phyloP scores from a whole-genome alignment of 2,329 filamentous ascomycete species.

The Ophiostoma triangulosporum region DNA sequence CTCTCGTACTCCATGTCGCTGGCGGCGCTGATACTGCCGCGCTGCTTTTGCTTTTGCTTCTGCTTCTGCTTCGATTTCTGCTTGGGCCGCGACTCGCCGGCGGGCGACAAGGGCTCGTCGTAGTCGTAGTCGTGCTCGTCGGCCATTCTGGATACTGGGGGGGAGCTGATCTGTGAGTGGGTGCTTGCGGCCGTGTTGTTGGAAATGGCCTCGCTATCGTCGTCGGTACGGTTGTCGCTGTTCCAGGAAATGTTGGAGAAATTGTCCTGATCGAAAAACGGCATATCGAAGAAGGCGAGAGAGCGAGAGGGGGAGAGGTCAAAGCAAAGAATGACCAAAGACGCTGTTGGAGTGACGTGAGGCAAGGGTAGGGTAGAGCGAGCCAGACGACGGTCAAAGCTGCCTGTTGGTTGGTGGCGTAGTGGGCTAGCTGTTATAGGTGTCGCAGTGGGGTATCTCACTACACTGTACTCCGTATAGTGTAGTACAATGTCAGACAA shows the following conservation, averaged over 20 bases:
- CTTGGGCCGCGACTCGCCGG: slow-evolving; percentile 1
- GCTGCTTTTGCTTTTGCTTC: slow-evolving; percentile 24
- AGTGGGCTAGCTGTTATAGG: slow-evolving; percentile 5
- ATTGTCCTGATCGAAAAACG: slow-evolving; percentile 48
- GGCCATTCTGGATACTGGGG: slow-evolving; percentile 5
- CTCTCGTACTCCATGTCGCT: slow-evolving; percentile 37
- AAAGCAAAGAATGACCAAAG: not conserved
- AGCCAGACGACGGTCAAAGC: not conserved
- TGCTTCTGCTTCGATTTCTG: slow-evolving; percentile 18
- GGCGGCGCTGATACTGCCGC: slow-evolving; percentile 34
- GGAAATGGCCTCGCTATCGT: slow-evolving; percentile 22
- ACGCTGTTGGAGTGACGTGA: slow-evolving; percentile 2
- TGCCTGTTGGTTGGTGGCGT: slow-evolving; percentile 2
- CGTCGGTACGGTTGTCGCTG: slow-evolving; percentile 38
- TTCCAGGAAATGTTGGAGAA: slow-evolving; percentile 75
- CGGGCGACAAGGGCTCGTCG: slow-evolving; percentile 7
- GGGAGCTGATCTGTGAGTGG: slow-evolving; percentile 20
- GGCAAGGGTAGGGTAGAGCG: not conserved
- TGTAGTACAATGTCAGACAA: not conserved
- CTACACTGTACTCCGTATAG: not conserved
- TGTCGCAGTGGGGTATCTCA: slow-evolving; percentile 1
- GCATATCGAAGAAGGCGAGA: slow-evolving; percentile 20
- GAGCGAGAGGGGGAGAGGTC: not conserved
- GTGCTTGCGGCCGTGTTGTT: slow-evolving; percentile 26
- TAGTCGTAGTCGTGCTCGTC: slow-evolving; percentile 7